These are phyloP conservation scores for Hortiboletus rubellus DNA, from an alignment of 1,284 basidiomycete genomes.

Conservation along the genomic window DNA sequence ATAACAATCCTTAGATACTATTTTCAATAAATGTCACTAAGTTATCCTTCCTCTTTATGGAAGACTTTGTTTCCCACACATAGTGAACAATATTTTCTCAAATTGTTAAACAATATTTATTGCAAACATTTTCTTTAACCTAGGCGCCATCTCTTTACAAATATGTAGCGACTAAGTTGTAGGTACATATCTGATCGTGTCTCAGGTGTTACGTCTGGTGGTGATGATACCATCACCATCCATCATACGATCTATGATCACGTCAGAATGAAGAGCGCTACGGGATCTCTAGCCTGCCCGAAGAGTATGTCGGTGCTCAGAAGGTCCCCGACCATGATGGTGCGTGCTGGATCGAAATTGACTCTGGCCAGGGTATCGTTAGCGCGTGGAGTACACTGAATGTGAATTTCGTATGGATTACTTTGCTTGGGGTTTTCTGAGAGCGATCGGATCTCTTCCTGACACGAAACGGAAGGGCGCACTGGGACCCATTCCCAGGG, in stretches of 20 bases:
- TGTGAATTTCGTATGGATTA: constrained; percentile 40
- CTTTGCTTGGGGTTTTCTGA: constrained; percentile 97
- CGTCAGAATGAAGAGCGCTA: constrained; percentile 90
- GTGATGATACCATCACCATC: constrained; percentile 3
- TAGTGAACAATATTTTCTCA: no score
- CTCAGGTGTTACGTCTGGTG: constrained; percentile 69
- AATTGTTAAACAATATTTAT: no score
- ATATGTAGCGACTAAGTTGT: no score
- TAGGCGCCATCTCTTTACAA: no score
- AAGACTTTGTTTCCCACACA: no score
- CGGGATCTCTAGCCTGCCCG: constrained; percentile 80
- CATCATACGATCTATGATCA: constrained; percentile 6
- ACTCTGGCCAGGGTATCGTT: constrained; percentile 53
- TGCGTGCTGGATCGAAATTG: constrained; percentile 78
- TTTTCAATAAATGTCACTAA: no score
- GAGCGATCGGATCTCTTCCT: constrained; percentile 70
- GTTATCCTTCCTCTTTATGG: no score
- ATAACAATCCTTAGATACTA: no score
- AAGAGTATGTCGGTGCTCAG: constrained; percentile 95
- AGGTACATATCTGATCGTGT: no score
- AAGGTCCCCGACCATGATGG: constrained; percentile 96
- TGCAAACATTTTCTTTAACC: no score
- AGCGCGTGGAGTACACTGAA: not conserved
- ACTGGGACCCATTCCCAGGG: constrained; percentile 83
- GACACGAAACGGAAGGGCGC: constrained; percentile 80